Conservation (phyloP, 495 filamentous ascomycete species). For the Penicillium nucicola region DNA sequence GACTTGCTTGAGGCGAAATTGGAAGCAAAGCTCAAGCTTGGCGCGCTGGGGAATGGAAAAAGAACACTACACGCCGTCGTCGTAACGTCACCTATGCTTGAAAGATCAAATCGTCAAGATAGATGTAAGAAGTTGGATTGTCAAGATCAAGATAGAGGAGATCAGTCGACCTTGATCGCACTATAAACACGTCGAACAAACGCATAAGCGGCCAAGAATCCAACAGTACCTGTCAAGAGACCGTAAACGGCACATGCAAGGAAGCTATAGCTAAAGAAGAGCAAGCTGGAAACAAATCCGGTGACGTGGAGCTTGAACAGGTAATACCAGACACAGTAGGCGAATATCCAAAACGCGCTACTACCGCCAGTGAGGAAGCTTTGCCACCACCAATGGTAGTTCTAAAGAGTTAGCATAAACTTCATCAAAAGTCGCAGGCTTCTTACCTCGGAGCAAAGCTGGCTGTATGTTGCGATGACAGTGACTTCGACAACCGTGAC, state of each 20-base stretch:
- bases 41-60: conserved; percentile 13
- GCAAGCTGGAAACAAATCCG: conserved; percentile 73
- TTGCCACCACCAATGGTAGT: conserved; percentile 97
- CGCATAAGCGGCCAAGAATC: conserved; percentile 82
- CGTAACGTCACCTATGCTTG: conserved; percentile 24
- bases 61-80: conserved; percentile 25
- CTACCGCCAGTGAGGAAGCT: conserved; percentile 81
- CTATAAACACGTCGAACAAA: conserved; percentile 88
- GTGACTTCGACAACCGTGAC: conserved; percentile 86
- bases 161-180: conserved; percentile 43
- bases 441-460: conserved; percentile 72
- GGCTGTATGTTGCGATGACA: conserved; percentile 82
- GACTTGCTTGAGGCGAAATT: not conserved
- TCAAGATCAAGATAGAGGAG: not conserved
- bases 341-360: conserved; percentile 80
- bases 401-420: conserved; percentile 45
- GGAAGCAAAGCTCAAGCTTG: not conserved
- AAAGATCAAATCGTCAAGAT: conserved; percentile 16
- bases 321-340: conserved; percentile 88
- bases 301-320: conserved; percentile 76
- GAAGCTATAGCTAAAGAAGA: conserved; percentile 84
- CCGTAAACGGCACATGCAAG: conserved; percentile 85
- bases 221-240: conserved; percentile 80
- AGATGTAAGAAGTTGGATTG: conserved; percentile 7
- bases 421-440: not conserved